Percentiles rank a stretch among this genome's conserved stretches.
phyloP scores from a whole-genome alignment of 768 basidiomycete species.

The Rhodotorula toruloides region DNA sequence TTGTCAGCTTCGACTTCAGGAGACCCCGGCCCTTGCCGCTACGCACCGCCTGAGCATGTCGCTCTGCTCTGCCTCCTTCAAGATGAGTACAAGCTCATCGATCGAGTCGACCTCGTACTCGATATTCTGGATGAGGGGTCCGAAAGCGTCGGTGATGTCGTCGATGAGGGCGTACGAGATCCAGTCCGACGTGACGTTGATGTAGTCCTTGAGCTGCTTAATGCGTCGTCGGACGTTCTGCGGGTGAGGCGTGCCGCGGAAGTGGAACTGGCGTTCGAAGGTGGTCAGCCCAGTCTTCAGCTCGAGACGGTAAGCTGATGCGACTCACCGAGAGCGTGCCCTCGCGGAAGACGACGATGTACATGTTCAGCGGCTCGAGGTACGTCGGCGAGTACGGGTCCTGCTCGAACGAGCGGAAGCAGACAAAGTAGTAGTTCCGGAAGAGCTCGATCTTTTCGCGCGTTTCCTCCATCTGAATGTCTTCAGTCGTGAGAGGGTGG shows the following conservation, averaged over 20 bases:
- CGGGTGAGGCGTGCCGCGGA: constrained; percentile 92
- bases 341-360: constrained; percentile 97
- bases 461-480: constrained; percentile 98
- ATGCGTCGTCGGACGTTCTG: constrained; percentile 97
- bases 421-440: constrained; percentile 96
- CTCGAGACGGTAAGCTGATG: neutral
- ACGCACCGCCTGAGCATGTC: constrained; percentile 81
- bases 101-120: constrained; percentile 99
- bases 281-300: neutral
- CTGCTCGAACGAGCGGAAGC: constrained; percentile 98
- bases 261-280: constrained; percentile 68
- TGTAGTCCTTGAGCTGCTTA: constrained; percentile 98
- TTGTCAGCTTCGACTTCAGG: neutral
- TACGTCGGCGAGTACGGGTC: constrained; percentile 95
- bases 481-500: constrained; percentile 96
- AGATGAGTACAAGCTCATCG: constrained; percentile 91
- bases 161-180: constrained; percentile 99
- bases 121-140: constrained; percentile 94
- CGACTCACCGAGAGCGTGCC: constrained; percentile 80
- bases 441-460: constrained; percentile 99
- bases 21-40: neutral
- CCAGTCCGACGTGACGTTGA: constrained; percentile 98
- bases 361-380: constrained; percentile 98
- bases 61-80: constrained; percentile 91
- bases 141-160: constrained; percentile 98